Percentiles rank a stretch among this genome's conserved stretches.
phyloP scores from a whole-genome alignment of 176 grass and related monocot genomes.

The Bromus sterilis region DNA sequence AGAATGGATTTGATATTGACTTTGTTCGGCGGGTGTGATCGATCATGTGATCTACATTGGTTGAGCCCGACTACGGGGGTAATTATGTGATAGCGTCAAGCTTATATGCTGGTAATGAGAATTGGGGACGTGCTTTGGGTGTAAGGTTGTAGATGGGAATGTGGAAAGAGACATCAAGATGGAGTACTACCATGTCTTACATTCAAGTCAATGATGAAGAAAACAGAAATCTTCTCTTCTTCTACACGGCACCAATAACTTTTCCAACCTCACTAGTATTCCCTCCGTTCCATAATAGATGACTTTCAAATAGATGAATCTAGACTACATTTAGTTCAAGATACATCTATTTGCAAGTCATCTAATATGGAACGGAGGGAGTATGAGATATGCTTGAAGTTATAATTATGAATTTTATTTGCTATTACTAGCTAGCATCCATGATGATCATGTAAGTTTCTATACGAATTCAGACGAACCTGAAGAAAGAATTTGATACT shows the following conservation, averaged over 20 bases:
- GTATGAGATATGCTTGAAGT: not conserved
- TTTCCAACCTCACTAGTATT: not conserved
- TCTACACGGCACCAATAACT: not conserved
- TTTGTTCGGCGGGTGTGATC: not conserved
- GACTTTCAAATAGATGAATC: no score
- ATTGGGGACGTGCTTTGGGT: constrained; percentile 31
- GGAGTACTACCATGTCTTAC: not conserved
- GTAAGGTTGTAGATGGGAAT: constrained; percentile 33
- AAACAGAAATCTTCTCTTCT: constrained; percentile 4
- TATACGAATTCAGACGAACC: not conserved
- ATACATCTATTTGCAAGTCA: no score
- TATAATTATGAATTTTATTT: not conserved
- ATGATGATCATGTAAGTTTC: not conserved
- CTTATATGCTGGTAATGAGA: constrained; percentile 30
- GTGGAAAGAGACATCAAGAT: not conserved
- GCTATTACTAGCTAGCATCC: not conserved
- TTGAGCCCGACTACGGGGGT: constrained; percentile 32
- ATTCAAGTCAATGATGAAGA: constrained; percentile 16
- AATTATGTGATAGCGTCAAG: constrained; percentile 42
- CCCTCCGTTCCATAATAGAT: no score
- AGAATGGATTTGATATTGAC: not conserved
- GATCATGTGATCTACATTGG: constrained; percentile 24
- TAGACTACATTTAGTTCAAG: no score
- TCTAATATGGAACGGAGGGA: no score
- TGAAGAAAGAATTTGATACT: not conserved